Conservation (phyloP, 2,329 filamentous ascomycete genomes). For the Nothophaeocryptopus gaeumannii region DNA sequence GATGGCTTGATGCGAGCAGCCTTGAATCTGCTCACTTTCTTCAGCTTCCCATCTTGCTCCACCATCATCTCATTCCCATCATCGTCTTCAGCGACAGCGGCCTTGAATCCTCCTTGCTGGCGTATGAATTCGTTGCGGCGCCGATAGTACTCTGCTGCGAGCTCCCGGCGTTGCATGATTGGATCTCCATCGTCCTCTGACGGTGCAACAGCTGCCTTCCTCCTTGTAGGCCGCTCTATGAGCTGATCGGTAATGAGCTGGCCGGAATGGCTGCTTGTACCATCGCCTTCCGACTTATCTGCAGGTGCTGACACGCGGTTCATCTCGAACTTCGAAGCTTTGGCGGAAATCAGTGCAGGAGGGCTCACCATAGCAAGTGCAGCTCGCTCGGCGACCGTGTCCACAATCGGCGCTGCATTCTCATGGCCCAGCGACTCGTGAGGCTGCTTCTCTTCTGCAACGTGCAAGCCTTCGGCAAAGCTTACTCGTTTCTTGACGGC, state of each 20-base stretch:
- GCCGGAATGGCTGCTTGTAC: slow-evolving; percentile 10
- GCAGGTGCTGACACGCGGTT: no score
- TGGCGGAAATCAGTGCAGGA: no score
- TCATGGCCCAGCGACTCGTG: slow-evolving; percentile 16
- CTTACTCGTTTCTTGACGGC: slow-evolving; percentile 65
- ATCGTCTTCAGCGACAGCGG: slow-evolving; percentile 56
- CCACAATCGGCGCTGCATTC: slow-evolving; percentile 26
- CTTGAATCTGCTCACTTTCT: slow-evolving; percentile 40
- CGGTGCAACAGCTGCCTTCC: slow-evolving; percentile 28
- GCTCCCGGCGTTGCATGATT: slow-evolving; percentile 69
- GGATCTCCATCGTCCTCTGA: slow-evolving; percentile 54
- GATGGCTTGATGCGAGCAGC: slow-evolving; percentile 33
- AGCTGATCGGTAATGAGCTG: slow-evolving; percentile 49
- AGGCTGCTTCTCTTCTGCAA: slow-evolving; percentile 50
- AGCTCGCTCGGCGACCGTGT: slow-evolving; percentile 45
- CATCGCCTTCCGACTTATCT: no score
- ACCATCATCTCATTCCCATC: slow-evolving; percentile 61
- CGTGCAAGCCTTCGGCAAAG: slow-evolving; percentile 73
- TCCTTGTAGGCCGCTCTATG: slow-evolving; percentile 47
- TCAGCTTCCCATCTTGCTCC: slow-evolving; percentile 36
- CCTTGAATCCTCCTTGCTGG: slow-evolving; percentile 74
- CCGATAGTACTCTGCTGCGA: slow-evolving; percentile 78
- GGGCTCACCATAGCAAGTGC: no score
- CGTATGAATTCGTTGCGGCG: slow-evolving; percentile 80
- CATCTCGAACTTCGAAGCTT: no score